Percentiles rank a stretch among this genome's conserved stretches.
Evolutionary conservation across 2,329 filamentous ascomycete species (phyloP).

Genomic region (Ascochyta fabae): DNA sequence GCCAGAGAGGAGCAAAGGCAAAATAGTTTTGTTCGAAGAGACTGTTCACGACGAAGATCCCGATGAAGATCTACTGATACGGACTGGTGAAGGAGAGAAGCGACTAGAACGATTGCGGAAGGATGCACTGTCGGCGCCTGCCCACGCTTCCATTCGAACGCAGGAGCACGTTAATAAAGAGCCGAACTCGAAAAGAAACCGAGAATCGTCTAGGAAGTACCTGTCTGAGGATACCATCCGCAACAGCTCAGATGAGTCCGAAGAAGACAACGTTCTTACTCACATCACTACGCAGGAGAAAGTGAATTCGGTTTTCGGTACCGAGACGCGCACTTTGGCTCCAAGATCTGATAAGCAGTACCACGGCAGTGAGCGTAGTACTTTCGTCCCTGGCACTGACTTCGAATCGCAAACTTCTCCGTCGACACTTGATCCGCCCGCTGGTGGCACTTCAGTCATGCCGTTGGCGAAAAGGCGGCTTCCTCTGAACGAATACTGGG

Average conservation of each 20-base stretch:
- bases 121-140: background rate
- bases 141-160: background rate
- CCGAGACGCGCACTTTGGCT: background rate
- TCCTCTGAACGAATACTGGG: conserved; percentile 1
- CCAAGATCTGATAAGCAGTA: background rate
- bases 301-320: background rate
- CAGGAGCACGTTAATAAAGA: background rate
- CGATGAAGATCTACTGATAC: background rate
- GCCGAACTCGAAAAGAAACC: background rate
- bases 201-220: background rate
- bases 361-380: background rate
- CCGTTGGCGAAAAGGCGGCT: background rate
- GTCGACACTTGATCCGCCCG: no score
- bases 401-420: background rate
- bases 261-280: background rate
- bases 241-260: conserved; percentile 8
- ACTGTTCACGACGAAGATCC: background rate
- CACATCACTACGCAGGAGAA: background rate
- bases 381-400: background rate
- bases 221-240: background rate
- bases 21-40: no score
- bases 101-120: background rate
- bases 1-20: background rate
- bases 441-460: background rate
- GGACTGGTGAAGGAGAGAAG: background rate